Base-by-base conservation (phyloP, 2,329 filamentous ascomycete genomes). In the Nemania abortiva region DNA sequence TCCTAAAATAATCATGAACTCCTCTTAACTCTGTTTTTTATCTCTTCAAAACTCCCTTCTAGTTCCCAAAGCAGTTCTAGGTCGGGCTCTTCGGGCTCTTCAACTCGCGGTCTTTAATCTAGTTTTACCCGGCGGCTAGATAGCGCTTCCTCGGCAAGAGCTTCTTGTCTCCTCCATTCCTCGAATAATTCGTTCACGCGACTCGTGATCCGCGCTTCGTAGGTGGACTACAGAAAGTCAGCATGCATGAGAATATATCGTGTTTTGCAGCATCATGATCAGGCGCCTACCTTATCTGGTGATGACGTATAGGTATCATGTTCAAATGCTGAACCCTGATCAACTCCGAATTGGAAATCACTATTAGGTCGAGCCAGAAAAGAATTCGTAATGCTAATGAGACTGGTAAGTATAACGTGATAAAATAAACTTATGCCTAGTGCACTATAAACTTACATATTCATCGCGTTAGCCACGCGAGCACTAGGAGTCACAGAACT, bases 161-260 rank as follows among this genome's bases (percentile, higher is more conserved):
- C n/a, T n/a, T n/a, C n/a, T n/a, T n/a, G n/a, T n/a, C n/a, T n/a
- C n/a, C n/a, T n/a, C n/a, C n/a, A n/a, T 70, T 83, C 85, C 66
- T 81, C 82, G 66, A 83, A 83, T 53, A 88, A 82, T 5, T 89
- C 86, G 57, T 82, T 74, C 0, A 82, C 81, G 70, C 86, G 87
- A 11, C 72, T 75, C 1, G 74, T 74, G 76, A 89, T 83, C 37
- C 81, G 78, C 59, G 82, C 79, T 18, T 89, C 86, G 72, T 89
- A 89, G 0, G 77, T 78, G 60, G 81, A 79, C 87, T 89, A 62
- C 6, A 61, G 6, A 55, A 37, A 74, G 60, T 71, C 37, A 59
- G 66, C 9, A 29, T n/a, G n/a, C n/a, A n/a, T 20, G 11, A 22
- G 49, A 27, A 34, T 18, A 18, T 45, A 52, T 37, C 39, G 22